Conservation (phyloP, 495 filamentous ascomycete species). For the Rostrohypoxylon terebratum region DNA sequence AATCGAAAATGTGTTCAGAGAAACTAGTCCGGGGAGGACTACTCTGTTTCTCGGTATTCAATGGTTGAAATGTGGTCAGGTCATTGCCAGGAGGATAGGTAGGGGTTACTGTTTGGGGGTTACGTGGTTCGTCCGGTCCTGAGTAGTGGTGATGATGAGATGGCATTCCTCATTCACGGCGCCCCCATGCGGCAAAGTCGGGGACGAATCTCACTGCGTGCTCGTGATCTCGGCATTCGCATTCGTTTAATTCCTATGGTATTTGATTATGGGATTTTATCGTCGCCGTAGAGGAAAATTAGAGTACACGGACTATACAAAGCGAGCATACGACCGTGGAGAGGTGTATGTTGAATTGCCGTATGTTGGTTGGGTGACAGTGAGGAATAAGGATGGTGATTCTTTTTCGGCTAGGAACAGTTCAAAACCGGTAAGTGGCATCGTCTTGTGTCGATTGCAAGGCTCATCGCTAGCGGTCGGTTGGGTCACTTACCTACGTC, state of each 20-base stretch:
- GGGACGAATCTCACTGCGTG: constrained; percentile 44
- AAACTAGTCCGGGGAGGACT: constrained; percentile 36
- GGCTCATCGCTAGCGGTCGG: constrained; percentile 46
- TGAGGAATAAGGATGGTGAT: constrained; percentile 45
- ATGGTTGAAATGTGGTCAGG: constrained; percentile 18
- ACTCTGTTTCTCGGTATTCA: constrained; percentile 39
- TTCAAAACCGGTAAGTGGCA: constrained; percentile 50
- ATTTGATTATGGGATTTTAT: not conserved
- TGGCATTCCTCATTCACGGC: constrained; percentile 47
- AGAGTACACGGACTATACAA: constrained; percentile 17
- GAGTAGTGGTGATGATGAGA: constrained; percentile 42
- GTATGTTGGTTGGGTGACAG: constrained; percentile 44
- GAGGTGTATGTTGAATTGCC: constrained; percentile 39
- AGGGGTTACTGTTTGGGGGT: constrained; percentile 14
- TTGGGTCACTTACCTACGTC: constrained; percentile 46
- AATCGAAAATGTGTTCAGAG: constrained; percentile 36
- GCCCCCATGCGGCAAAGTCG: constrained; percentile 45
- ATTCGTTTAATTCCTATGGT: constrained; percentile 23
- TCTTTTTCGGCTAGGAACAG: constrained; percentile 47
- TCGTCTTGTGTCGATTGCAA: constrained; percentile 47
- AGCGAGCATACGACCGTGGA: constrained; percentile 27
- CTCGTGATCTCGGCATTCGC: constrained; percentile 48
- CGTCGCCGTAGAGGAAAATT: constrained; percentile 20
- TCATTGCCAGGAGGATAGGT: constrained; percentile 25
- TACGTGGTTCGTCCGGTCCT: constrained; percentile 38